These are phyloP conservation scores for Fistulinella prunicolor DNA, from an alignment of 768 basidiomycete genomes.

Conservation along the genomic window DNA sequence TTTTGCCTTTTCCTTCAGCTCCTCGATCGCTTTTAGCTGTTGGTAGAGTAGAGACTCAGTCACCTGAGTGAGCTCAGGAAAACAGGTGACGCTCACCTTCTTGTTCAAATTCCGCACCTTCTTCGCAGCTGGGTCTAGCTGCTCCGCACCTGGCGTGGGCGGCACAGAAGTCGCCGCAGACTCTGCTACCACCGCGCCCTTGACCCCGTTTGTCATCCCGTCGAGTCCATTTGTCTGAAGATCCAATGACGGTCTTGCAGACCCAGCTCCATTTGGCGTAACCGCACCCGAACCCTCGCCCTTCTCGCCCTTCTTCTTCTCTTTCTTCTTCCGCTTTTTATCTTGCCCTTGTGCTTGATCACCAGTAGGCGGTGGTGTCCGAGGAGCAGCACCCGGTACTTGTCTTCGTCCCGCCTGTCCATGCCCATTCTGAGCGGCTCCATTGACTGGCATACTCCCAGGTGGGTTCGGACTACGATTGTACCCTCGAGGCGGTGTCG, in stretches of 20 bases:
- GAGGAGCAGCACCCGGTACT: constrained; percentile 72
- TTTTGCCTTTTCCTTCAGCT: constrained; percentile 89
- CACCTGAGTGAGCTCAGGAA: not conserved
- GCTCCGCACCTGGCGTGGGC: constrained; percentile 53
- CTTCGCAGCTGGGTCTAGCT: constrained; percentile 82
- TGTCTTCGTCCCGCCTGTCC: constrained; percentile 34
- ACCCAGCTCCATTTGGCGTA: constrained; percentile 28
- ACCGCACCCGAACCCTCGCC: constrained; percentile 28
- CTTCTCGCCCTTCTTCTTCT: constrained; percentile 50
- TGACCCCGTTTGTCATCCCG: constrained; percentile 16
- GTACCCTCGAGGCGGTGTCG: constrained; percentile 62
- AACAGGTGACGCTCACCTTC: constrained; percentile 55
- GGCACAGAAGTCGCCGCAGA: constrained; percentile 36
- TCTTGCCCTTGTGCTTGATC: constrained; percentile 29
- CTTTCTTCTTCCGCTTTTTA: constrained; percentile 50
- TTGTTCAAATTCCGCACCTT: constrained; percentile 94
- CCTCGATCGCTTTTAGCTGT: constrained; percentile 97
- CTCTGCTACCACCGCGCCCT: constrained; percentile 6
- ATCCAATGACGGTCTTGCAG: constrained; percentile 36
- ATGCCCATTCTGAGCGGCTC: constrained; percentile 29
- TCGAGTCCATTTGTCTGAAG: constrained; percentile 30
- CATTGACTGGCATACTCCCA: constrained; percentile 42
- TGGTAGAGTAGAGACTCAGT: not conserved
- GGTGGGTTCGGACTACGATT: constrained; percentile 55
- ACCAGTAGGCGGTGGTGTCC: constrained; percentile 44